phyloP scores from a whole-genome alignment of 768 basidiomycete species.

The Tricholoma matsutake region DNA sequence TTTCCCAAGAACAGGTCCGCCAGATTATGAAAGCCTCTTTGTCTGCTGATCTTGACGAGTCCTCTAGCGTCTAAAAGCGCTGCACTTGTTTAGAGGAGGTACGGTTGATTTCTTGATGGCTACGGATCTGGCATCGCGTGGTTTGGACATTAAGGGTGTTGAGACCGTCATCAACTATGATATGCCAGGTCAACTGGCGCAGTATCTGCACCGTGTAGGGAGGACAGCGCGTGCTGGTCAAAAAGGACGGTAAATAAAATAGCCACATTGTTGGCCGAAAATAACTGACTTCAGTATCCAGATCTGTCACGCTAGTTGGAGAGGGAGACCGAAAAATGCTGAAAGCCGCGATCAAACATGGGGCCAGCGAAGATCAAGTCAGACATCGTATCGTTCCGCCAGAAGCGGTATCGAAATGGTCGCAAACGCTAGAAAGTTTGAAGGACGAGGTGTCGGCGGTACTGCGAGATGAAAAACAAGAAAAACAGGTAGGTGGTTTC shows the following conservation, averaged over 20 bases:
- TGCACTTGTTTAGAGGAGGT: slow-evolving; percentile 86
- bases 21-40: neutral
- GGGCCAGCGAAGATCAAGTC: slow-evolving; percentile 72
- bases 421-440: slow-evolving; percentile 61
- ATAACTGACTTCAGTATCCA: slow-evolving; percentile 26
- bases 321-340: slow-evolving; percentile 96
- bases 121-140: slow-evolving; percentile 92
- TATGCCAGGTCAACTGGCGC: slow-evolving; percentile 90
- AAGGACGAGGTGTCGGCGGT: slow-evolving; percentile 79
- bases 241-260: slow-evolving; percentile 72
- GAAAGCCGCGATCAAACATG: slow-evolving; percentile 92
- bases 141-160: slow-evolving; percentile 96
- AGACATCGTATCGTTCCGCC: slow-evolving; percentile 84
- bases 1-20: slow-evolving; percentile 90
- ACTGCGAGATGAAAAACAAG: slow-evolving; percentile 90
- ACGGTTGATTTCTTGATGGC: slow-evolving; percentile 91
- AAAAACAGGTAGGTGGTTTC: slow-evolving; percentile 66
- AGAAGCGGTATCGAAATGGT: slow-evolving; percentile 71
- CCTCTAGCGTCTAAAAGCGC: slow-evolving; percentile 74
- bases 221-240: slow-evolving; percentile 94
- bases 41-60: slow-evolving; percentile 1
- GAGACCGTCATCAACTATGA: slow-evolving; percentile 99
- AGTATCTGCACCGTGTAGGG: slow-evolving; percentile 96
- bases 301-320: slow-evolving; percentile 93
- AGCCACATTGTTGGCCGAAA: neutral